Evolutionary conservation across 495 filamentous ascomycete species (phyloP), one percentile per base, ranked within the genome.

Genomic region (Aspergillus sparsus): DNA sequence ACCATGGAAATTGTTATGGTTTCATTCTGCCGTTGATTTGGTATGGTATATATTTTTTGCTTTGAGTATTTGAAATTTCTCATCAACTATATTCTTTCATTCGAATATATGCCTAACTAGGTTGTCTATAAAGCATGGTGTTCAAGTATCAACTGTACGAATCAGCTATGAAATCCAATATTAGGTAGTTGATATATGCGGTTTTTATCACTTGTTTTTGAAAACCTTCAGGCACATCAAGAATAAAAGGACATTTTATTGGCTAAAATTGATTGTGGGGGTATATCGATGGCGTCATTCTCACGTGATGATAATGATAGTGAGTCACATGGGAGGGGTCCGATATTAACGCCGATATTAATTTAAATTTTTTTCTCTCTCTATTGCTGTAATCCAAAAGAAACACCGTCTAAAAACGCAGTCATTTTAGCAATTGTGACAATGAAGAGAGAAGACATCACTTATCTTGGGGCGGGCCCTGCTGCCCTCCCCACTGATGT

Each of bases 391-490:
- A n/a, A 12, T 27, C 39, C 33, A 36, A 27, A 39, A 52, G 45
- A 0, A 36, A 12, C 37, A 49, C 21, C 27, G 27, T 18, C 53
- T 32, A 39, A 46, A 46, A 12, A 53, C 35, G 21, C 27, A 11
- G 9, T n/a, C 56, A 55, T 51, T 46, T 32, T 42, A 53, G 7
- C 45, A 42, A 46, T 64, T 61, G 35, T 49, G 31, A 61, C n/a
- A 42, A 66, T 68, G 66, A 65, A 51, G 33, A 76, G 89, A 65
- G 76, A 82, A 71, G 84, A 91, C 65, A 79, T 91, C 66, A 74
- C 81, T 59, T 91, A 92, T 76, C 91, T 94, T 68, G 92, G 92
- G 57, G 92, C 92, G 27, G 92, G 93, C 56, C 93, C 93, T 45
- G 92, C 93, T 31, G 78, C 84, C 41, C 82, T 98, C 3, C 92